A percentile compares a stretch with the other conserved stretches of the same genome.
Evolutionary conservation across 345 rosid genomes (phyloP).

Genomic region (Sapria himalayana): DNA sequence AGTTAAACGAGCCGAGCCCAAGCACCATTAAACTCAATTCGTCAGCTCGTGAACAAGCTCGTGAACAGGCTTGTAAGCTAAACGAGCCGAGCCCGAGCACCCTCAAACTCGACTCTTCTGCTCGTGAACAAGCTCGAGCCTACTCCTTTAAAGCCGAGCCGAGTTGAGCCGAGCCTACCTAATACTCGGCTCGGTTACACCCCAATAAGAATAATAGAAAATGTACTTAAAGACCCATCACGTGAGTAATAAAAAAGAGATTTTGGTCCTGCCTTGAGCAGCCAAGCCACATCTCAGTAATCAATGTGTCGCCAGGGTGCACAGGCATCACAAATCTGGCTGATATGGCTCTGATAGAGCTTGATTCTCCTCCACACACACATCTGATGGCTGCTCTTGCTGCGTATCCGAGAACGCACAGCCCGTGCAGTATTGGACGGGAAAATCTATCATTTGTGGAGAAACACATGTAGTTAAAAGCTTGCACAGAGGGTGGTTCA

Average conservation of each 20-base stretch:
- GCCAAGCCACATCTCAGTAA: constrained; percentile 75
- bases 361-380: constrained; percentile 51
- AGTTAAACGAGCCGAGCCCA: too few species aligned
- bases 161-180: too few species aligned
- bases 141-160: too few species aligned
- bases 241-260: background rate
- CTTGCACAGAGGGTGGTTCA: too few species aligned
- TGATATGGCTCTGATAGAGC: constrained; percentile 32
- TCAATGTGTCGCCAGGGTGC: constrained; percentile 64
- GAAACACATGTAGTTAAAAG: too few species aligned
- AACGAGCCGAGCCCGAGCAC: too few species aligned
- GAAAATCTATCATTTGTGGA: constrained; percentile 47
- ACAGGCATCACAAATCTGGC: constrained; percentile 65
- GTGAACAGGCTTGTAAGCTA: too few species aligned
- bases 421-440: constrained; percentile 72
- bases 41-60: too few species aligned
- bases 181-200: too few species aligned
- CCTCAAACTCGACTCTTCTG: too few species aligned
- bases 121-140: too few species aligned
- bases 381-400: constrained; percentile 61
- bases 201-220: background rate
- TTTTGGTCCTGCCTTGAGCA: constrained; percentile 50
- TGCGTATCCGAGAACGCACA: constrained; percentile 70
- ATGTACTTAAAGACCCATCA: background rate
- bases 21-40: too few species aligned